Percentiles rank a stretch among this genome's conserved stretches.
Conservation (phyloP, 306 rosid genomes). For the Arachis hypogaea region DNA sequence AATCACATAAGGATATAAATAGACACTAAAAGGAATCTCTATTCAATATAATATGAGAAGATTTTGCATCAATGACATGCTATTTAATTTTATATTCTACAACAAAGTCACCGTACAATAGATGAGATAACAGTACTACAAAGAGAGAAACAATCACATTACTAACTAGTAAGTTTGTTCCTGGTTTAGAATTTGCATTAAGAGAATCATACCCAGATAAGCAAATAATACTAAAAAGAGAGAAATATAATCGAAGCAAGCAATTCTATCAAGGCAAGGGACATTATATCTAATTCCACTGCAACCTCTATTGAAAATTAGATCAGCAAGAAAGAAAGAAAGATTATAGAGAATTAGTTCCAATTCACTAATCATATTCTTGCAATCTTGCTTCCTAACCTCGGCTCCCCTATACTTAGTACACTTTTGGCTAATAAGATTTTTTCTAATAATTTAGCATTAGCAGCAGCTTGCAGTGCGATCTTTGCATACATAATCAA, state of each 20-base stretch:
- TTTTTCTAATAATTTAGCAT: background rate
- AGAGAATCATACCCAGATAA: conserved; percentile 14
- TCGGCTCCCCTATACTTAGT: background rate
- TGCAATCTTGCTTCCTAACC: conserved; percentile 2
- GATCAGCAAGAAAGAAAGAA: background rate
- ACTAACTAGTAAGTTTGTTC: conserved; percentile 15
- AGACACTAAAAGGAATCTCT: too few relatives aligned
- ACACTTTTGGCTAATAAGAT: conserved; percentile 17
- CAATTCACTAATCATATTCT: background rate
- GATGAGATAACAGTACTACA: too few relatives aligned
- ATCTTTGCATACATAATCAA: conserved; percentile 19
- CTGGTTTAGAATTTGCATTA: background rate
- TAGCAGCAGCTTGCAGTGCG: background rate
- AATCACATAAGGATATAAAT: too few relatives aligned
- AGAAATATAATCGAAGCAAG: conserved; percentile 1
- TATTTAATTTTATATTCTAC: too few relatives aligned
- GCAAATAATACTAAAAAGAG: background rate
- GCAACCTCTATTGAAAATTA: background rate
- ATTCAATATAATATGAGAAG: too few relatives aligned
- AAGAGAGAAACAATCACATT: background rate
- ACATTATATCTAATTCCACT: background rate
- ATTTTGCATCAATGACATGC: too few relatives aligned
- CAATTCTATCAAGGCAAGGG: background rate
- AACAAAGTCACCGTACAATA: too few relatives aligned
- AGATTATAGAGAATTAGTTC: background rate